Evolutionary conservation across 805 yeast genomes (phyloP).

Genomic region (Blastobotrys americana): DNA sequence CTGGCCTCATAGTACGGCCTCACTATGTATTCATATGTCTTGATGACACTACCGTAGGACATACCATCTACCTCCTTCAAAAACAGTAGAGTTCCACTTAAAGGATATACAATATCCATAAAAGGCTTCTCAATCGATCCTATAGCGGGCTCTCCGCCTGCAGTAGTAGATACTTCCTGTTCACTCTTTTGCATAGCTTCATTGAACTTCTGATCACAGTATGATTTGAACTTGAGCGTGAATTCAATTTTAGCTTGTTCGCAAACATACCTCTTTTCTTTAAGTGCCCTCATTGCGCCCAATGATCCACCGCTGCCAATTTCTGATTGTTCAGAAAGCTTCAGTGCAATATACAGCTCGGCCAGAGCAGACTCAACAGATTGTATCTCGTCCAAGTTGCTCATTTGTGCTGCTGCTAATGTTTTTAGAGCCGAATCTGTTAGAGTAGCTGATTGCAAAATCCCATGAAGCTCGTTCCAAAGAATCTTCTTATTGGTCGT

Average conservation of each 20-base stretch:
- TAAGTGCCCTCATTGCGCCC: conserved; percentile 55
- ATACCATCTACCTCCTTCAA: conserved; percentile 49
- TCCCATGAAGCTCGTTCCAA: conserved; percentile 59
- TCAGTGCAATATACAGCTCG: conserved; percentile 56
- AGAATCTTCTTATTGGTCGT: conserved; percentile 73
- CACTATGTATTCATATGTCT: conserved; percentile 35
- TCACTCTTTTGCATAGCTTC: conserved; percentile 21
- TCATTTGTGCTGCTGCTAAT: conserved; percentile 43
- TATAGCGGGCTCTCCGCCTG: conserved; percentile 11
- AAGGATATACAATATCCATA: conserved; percentile 28
- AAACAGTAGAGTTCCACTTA: conserved; percentile 47
- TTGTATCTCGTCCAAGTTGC: conserved; percentile 39
- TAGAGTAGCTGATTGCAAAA: conserved; percentile 63
- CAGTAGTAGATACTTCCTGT: conserved; percentile 4
- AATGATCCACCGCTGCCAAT: conserved; percentile 31
- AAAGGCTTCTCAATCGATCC: conserved; percentile 20
- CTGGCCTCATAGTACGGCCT: conserved; percentile 32
- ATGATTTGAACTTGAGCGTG: conserved; percentile 38
- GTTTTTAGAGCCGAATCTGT: conserved; percentile 46
- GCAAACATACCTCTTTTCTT: conserved; percentile 55
- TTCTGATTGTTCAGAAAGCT: conserved; percentile 50
- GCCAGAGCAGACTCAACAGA: conserved; percentile 48
- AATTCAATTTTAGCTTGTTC: conserved; percentile 50
- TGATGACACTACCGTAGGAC: conserved; percentile 40
- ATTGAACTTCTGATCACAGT: conserved; percentile 39